These are phyloP conservation scores for Cyclotella choctawhatcheeana DNA, from an alignment of 108 stramenopile genomes.

Conservation along the genomic window DNA sequence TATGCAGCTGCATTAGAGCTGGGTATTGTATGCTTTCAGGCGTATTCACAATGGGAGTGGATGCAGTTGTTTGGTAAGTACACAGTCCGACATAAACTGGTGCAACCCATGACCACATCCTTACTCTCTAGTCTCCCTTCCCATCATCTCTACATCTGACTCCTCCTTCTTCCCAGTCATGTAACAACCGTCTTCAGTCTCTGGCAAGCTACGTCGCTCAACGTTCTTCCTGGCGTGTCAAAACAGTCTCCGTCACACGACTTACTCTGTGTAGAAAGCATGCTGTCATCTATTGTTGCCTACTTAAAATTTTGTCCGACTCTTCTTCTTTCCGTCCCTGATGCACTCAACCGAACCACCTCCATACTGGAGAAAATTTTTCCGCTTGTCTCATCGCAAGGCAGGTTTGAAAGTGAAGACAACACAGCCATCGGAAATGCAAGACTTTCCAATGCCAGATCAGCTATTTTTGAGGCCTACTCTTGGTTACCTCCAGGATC, in stretches of 20 bases:
- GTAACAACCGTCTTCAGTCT: slow-evolving; percentile 59
- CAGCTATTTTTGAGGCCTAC: slow-evolving; percentile 87
- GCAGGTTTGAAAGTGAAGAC: slow-evolving; percentile 59
- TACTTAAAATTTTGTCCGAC: slow-evolving; percentile 81
- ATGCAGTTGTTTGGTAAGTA: slow-evolving; percentile 53
- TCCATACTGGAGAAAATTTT: slow-evolving; percentile 76
- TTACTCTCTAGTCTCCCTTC: too few species aligned
- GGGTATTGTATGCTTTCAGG: slow-evolving; percentile 79
- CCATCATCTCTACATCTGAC: too few species aligned
- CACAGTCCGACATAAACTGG: too few species aligned
- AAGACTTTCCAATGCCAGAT: slow-evolving; percentile 73
- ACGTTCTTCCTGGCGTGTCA: slow-evolving; percentile 44
- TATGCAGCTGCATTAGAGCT: slow-evolving; percentile 76
- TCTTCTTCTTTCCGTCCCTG: slow-evolving; percentile 79
- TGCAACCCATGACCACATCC: too few species aligned
- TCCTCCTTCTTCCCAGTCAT: too few species aligned
- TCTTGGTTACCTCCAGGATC: slow-evolving; percentile 91
- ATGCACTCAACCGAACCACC: slow-evolving; percentile 74
- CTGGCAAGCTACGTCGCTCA: slow-evolving; percentile 68
- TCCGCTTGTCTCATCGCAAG: slow-evolving; percentile 63
- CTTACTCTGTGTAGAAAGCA: slow-evolving; percentile 73
- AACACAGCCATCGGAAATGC: slow-evolving; percentile 52
- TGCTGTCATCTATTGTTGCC: slow-evolving; percentile 70
- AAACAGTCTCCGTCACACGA: slow-evolving; percentile 65
- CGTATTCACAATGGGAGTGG: slow-evolving; percentile 71